These are phyloP conservation scores for Neovahlkampfia damariscottae DNA, from an alignment of 78 protist genomes.

Conservation along the genomic window DNA sequence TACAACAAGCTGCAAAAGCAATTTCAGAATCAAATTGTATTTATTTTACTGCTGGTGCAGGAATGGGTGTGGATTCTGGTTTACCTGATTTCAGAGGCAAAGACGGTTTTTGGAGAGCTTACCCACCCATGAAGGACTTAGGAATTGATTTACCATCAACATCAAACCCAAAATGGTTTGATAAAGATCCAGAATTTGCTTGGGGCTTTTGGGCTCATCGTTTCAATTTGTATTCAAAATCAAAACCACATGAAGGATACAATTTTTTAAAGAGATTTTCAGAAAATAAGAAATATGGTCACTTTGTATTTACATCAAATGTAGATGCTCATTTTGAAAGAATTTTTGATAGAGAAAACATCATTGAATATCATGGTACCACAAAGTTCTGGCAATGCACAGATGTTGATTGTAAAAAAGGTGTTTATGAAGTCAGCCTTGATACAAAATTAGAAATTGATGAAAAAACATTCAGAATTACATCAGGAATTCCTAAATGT, in stretches of 20 bases:
- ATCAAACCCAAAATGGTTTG: constrained; percentile 2
- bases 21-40: too few relatives aligned
- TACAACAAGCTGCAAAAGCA: too few relatives aligned
- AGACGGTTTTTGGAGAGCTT: constrained; percentile 10
- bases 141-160: neutral
- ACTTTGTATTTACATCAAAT: constrained; percentile 14
- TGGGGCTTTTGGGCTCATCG: constrained; percentile 18
- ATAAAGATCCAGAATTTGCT: neutral
- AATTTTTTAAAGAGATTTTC: neutral
- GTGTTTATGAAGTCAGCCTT: neutral
- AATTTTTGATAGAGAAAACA: neutral
- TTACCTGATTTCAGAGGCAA: constrained; percentile 14
- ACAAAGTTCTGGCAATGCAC: constrained; percentile 4
- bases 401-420: too few relatives aligned
- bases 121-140: constrained; percentile 5
- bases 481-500: neutral
- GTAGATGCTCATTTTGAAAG: neutral
- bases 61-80: constrained; percentile 18
- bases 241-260: constrained; percentile 11
- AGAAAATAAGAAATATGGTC: neutral
- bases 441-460: neutral
- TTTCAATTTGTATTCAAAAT: neutral
- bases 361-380: constrained; percentile 1
- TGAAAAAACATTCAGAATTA: neutral
- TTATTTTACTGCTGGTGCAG: too few relatives aligned